Evolutionary conservation across 495 filamentous ascomycete species (phyloP).

Genomic region (Wilcoxina mikolae): DNA sequence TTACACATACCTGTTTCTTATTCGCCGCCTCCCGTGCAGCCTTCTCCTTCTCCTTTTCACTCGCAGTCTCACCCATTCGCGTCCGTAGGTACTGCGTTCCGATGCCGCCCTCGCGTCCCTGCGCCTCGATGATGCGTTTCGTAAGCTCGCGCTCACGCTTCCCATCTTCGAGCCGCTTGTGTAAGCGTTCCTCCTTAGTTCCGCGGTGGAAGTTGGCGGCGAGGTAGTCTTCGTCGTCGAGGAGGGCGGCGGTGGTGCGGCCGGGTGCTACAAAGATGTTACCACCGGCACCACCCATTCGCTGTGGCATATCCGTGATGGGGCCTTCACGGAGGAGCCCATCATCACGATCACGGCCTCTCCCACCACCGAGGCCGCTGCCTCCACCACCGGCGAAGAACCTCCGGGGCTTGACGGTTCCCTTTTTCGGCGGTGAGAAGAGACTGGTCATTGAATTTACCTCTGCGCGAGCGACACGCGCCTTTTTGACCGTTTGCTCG

Average conservation of each 20-base stretch:
- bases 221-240: conserved; percentile 54
- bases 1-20: conserved; percentile 8
- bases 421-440: conserved; percentile 28
- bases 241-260: conserved; percentile 43
- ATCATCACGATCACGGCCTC: conserved; percentile 21
- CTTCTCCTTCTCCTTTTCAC: conserved; percentile 8
- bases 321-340: conserved; percentile 21
- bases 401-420: conserved; percentile 38
- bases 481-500: conserved; percentile 58
- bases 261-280: conserved; percentile 28
- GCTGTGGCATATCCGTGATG: conserved; percentile 22
- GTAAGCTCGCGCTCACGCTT: conserved; percentile 74
- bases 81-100: conserved; percentile 35
- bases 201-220: conserved; percentile 40
- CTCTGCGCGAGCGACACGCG: conserved; percentile 58
- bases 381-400: conserved; percentile 34
- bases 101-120: conserved; percentile 35
- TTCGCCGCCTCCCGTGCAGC: conserved; percentile 8
- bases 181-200: conserved; percentile 47
- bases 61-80: conserved; percentile 10
- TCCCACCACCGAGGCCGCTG: conserved; percentile 16
- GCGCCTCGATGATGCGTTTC: conserved; percentile 40
- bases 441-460: conserved; percentile 47
- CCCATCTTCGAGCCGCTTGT: conserved; percentile 50
- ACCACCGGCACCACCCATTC: conserved; percentile 26